Evolutionary conservation across 2,329 filamentous ascomycete species (phyloP).

Genomic region (Arthrobotrys entomopaga): DNA sequence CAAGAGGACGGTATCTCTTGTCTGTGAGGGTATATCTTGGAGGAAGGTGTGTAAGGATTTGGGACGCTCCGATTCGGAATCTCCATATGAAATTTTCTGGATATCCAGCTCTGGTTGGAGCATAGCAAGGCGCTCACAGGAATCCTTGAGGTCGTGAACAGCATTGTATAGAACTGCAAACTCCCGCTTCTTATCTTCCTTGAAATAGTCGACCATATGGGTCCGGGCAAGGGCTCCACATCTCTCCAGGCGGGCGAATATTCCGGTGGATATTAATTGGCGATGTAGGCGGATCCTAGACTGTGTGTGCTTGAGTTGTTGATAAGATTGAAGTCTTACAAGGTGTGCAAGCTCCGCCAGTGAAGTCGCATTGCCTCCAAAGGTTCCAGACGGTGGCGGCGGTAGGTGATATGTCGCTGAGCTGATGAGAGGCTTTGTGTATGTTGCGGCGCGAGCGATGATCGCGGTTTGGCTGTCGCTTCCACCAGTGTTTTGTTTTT

Average conservation of each 20-base stretch:
- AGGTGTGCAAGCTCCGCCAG: constrained; percentile 81
- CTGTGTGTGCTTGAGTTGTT: constrained; percentile 80
- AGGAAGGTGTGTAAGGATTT: constrained; percentile 68
- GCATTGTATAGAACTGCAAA: constrained; percentile 81
- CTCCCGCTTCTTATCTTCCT: constrained; percentile 79
- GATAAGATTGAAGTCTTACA: constrained; percentile 80
- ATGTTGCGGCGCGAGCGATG: constrained; percentile 45
- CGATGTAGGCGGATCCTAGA: constrained; percentile 78
- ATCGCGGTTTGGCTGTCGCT: constrained; percentile 53
- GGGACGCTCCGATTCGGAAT: constrained; percentile 59
- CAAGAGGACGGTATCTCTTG: constrained; percentile 78
- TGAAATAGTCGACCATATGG: constrained; percentile 80
- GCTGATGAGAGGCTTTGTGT: constrained; percentile 54
- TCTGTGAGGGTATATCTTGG: constrained; percentile 78
- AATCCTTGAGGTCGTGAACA: constrained; percentile 80
- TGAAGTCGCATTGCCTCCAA: constrained; percentile 73
- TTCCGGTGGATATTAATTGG: constrained; percentile 77
- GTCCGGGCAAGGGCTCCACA: constrained; percentile 79
- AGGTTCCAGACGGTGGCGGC: constrained; percentile 61
- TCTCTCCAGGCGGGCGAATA: constrained; percentile 78
- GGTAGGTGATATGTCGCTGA: constrained; percentile 48
- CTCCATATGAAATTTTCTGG: constrained; percentile 58
- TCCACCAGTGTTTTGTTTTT: constrained; percentile 51
- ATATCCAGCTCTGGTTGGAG: constrained; percentile 77
- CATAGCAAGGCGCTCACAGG: constrained; percentile 77